phyloP scores from a whole-genome alignment of 208 protist species.

The Trypanosoma avium region DNA sequence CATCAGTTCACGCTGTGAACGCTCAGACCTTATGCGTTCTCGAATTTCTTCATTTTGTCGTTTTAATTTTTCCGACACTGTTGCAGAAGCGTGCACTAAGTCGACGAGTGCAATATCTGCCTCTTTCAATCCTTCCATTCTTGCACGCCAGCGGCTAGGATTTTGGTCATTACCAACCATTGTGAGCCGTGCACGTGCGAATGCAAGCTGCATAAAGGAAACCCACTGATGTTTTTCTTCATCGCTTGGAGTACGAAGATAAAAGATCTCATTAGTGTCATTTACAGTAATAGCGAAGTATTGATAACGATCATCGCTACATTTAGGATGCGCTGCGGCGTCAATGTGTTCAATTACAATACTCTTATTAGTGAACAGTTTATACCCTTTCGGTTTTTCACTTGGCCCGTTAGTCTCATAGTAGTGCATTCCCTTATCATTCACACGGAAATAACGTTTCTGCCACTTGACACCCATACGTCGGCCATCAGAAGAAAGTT shows the following conservation, averaged over 20 bases:
- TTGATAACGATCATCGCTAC: conserved; percentile 18
- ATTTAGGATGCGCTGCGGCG: conserved; percentile 7
- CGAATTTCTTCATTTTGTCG: conserved; percentile 16
- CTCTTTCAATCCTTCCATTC: conserved; percentile 17
- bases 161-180: conserved; percentile 29
- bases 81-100: conserved; percentile 3
- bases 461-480: conserved; percentile 30
- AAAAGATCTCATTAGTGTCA: conserved; percentile 28
- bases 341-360: conserved; percentile 9
- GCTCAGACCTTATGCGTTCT: conserved; percentile 13
- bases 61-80: not conserved
- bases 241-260: conserved; percentile 23
- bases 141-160: conserved; percentile 28
- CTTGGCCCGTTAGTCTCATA: conserved; percentile 24
- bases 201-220: conserved; percentile 24
- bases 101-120: conserved; percentile 19
- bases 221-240: conserved; percentile 22
- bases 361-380: conserved; percentile 23
- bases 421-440: conserved; percentile 35
- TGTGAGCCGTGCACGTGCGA: conserved; percentile 20
- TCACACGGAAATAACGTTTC: conserved; percentile 31
- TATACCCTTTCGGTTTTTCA: conserved; percentile 34
- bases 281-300: conserved; percentile 30
- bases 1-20: conserved; percentile 16
- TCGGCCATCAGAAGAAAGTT: conserved; percentile 16